Base-by-base conservation (phyloP, 106 monocot genomes). In the Ottelia alismoides region DNA sequence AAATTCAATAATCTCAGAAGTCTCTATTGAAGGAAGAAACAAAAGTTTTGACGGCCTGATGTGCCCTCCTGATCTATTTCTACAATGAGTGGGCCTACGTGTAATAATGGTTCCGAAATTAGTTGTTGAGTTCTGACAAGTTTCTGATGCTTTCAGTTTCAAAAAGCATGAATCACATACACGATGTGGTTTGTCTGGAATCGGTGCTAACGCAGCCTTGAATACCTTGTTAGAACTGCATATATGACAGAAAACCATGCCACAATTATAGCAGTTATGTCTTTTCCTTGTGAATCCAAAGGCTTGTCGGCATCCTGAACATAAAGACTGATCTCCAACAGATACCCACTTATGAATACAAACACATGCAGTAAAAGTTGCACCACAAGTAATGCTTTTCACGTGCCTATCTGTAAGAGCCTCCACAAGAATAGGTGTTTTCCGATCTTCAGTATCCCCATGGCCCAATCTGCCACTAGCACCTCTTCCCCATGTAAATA, bases 91-190 rank as follows among this genome's bases (percentile, higher is more conserved):
- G n/a, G n/a, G n/a, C n/a, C n/a, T n/a, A n/a, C n/a, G n/a, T n/a
- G n/a, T n/a, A n/a, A n/a, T n/a, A n/a, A n/a, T n/a, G n/a, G n/a
- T n/a, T n/a, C n/a, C n/a, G n/a, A n/a, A n/a, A n/a, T n/a, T n/a
- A n/a, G n/a, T n/a, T n/a, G n/a, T n/a, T n/a, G n/a, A n/a, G n/a
- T n/a, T n/a, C n/a, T n/a, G n/a, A n/a, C n/a, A n/a, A n/a, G n/a
- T n/a, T n/a, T n/a, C n/a, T n/a, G n/a, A n/a, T n/a, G n/a, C n/a
- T n/a, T 43, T 43, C 10, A 43, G 40, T 16, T 22, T 52, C 23
- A 57, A 23, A 23, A 44, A 30, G 21, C 16, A 50, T 50, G 60
- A 44, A 55, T 51, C 40, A 43, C 40, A 43, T 7, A 43, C 40
- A 43, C 40, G 40, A 16, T 43, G 16, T 7, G 40, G 16, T 16